Base-by-base conservation (phyloP, 2,329 filamentous ascomycete species). In the Amauroascus niger region DNA sequence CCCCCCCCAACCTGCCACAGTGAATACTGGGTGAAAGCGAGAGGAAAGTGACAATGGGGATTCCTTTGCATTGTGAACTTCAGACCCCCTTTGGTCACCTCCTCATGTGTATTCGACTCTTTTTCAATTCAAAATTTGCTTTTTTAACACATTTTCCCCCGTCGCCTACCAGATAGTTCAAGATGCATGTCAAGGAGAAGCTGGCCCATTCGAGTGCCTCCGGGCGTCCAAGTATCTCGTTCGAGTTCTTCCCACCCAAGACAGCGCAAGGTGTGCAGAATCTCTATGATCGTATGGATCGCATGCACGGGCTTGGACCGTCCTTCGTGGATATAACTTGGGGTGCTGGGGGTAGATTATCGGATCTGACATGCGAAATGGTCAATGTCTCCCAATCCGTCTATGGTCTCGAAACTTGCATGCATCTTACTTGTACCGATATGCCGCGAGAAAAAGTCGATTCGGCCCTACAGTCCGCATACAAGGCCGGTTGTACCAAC, bases 211-310 rank as follows among this genome's bases (percentile, higher is more conserved):
- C 90, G 71, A 82, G 89, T 72, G 79, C 80, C 74, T 82, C 84
- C 65, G 82, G 83, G 68, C 81, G 86, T 65, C 86, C 90, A 55
- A 93, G 89, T 67, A 96, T 96, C 78, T 98, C 93, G 56, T 98
- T 98, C 76, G 93, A 98, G 72, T 98, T 95, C 78, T 98, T 98
- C 74, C 93, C 93, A 49, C 93, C 93, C 37, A 98, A 98, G 76
- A 98, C 93, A 3, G 71, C 71, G 20, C 71, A 75, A 74, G 93
- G 93, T 78, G 91, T 98, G 11, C 93, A 98, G 75, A 98, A 98
- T 71, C 83, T 98, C 55, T 98, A 98, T 78, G 93, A 98, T 64
- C 88, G 93, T 63, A 97, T 98, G 87, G 93, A 98, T 73, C 89
- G 90, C 73, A 98, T 98, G 93, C 89, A 95, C 72, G 82, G 85